Base-by-base conservation (phyloP, 805 yeast genomes). In the Peterozyma xylosa region DNA sequence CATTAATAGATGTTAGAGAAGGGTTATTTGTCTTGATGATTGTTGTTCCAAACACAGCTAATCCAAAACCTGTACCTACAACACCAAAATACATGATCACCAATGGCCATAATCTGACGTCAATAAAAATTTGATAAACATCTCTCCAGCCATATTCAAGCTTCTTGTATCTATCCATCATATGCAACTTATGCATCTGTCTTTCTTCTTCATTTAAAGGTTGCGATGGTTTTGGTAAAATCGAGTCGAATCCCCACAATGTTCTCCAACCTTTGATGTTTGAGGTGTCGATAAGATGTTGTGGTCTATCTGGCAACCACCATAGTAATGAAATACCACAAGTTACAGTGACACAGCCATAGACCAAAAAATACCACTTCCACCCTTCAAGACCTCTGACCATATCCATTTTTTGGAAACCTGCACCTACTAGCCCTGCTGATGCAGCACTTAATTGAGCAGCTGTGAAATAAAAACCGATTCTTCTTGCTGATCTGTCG, bases 361-460 rank as follows among this genome's bases (percentile, higher is more conserved):
- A 88, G 6, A 82, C 73, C 46, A 87, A 67, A 61, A 79, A 87
- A 70, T 85, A 72, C 95, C 95, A 87, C 63, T 83, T 88, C 82
- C 88, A 87, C 30, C 96, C 96, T 40, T 81, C 74, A 46, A 69
- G 68, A 2, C 96, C 95, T 30, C 76, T 64, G 14, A 52, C 64
- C 47, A 81, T 82, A 57, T 87, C 90, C 78, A 87, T 82, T 50
- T 75, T 80, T 58, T 87, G 96, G 67, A 87, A 85, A 0, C 95
- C 95, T 2, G 96, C 96, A 44, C 85, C 76, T 11, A 87, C 87
- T 44, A 87, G 71, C 35, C 96, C 96, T 9, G 90, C 89, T 9
- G 79, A 91, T n/a, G 95, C 80, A 1, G 95, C 90, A 38, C 90
- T 80, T n/a, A 87, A 59, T 62, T 87, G 96, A 1, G 96, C 95